Evolutionary conservation across 306 rosid species (phyloP).

Genomic region (Nissolia schottii): DNA sequence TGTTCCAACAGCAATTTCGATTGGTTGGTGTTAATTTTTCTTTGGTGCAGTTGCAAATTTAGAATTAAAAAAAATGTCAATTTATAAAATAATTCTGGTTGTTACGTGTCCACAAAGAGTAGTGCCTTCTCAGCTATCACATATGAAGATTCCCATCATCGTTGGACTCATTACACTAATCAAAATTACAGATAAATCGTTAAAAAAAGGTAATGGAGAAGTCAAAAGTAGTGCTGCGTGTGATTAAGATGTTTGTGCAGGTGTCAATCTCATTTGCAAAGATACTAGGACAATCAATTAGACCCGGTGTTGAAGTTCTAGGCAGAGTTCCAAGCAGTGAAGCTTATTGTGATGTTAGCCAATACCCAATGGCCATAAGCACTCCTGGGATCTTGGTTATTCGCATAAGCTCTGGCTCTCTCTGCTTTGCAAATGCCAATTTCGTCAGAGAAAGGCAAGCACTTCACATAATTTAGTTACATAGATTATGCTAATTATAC

Average conservation of each 20-base stretch:
- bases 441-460: slow-evolving; percentile 69
- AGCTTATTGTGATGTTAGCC: slow-evolving; percentile 54
- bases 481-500: not conserved
- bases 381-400: slow-evolving; percentile 55
- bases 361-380: slow-evolving; percentile 76
- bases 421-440: slow-evolving; percentile 86
- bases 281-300: slow-evolving; percentile 58
- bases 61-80: too few species aligned
- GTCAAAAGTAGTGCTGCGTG: not conserved
- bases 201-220: not conserved
- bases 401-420: slow-evolving; percentile 66
- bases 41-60: too few species aligned
- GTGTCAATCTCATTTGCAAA: slow-evolving; percentile 73
- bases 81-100: not conserved
- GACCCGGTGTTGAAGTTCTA: slow-evolving; percentile 68
- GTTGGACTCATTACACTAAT: not conserved
- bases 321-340: slow-evolving; percentile 78
- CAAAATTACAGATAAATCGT: not conserved
- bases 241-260: slow-evolving; percentile 35
- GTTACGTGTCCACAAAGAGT: not conserved
- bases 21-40: not conserved
- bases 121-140: not conserved
- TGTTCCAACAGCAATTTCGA: not conserved
- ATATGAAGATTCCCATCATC: not conserved
- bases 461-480: not conserved